phyloP scores from a whole-genome alignment of 2,329 filamentous ascomycete species.

The Stemphylium lycopersici region DNA sequence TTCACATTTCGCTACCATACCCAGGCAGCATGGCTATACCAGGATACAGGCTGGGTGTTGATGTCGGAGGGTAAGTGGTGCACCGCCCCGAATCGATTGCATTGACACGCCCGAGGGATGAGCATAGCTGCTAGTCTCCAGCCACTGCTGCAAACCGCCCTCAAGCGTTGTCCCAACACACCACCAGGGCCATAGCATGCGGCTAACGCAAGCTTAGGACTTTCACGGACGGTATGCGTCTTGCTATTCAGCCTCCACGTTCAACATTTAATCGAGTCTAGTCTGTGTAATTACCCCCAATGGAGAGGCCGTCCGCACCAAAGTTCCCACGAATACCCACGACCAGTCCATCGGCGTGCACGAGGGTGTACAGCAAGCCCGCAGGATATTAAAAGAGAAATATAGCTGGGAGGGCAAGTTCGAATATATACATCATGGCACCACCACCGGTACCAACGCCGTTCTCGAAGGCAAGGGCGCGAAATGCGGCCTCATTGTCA shows the following conservation, averaged over 20 bases:
- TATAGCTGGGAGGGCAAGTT: conserved; percentile 55
- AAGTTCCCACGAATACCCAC: conserved; percentile 53
- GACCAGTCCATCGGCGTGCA: conserved; percentile 58
- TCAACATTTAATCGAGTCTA: conserved; percentile 1
- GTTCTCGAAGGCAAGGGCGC: conserved; percentile 59
- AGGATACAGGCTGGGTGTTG: conserved; percentile 43
- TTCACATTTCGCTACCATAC: not conserved
- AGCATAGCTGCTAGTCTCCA: not conserved
- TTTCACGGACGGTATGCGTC: conserved; percentile 51
- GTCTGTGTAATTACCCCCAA: conserved; percentile 55
- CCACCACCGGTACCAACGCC: conserved; percentile 58
- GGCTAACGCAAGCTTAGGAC: conserved; percentile 43
- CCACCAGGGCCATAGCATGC: not conserved
- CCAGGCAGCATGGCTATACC: conserved; percentile 9
- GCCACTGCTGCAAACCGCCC: not conserved
- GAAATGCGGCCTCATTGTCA: conserved; percentile 56
- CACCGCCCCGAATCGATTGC: not conserved
- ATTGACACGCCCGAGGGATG: not conserved
- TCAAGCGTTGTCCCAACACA: not conserved
- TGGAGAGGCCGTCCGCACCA: conserved; percentile 53
- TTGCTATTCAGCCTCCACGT: not conserved
- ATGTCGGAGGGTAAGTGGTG: conserved; percentile 43
- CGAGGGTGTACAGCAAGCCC: conserved; percentile 53
- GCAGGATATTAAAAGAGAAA: conserved; percentile 47
- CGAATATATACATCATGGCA: conserved; percentile 58